A percentile compares a stretch with the other conserved stretches of the same genome.
Conservation (phyloP, 2,329 filamentous ascomycete genomes). For the Clarireedia sp. region DNA sequence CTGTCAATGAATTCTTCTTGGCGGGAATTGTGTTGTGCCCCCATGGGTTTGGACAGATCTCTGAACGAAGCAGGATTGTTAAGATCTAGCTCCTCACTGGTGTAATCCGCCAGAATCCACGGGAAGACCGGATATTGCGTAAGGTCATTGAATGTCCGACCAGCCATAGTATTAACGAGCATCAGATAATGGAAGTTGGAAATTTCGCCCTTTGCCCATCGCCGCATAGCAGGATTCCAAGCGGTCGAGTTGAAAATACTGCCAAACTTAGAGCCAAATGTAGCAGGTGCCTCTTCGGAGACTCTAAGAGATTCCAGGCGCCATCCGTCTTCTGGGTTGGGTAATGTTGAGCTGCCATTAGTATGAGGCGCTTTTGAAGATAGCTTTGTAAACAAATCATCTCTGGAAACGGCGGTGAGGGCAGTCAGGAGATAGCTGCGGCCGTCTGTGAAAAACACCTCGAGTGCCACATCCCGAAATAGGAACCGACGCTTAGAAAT, state of each 20-base stretch:
- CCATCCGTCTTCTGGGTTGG: constrained; percentile 84
- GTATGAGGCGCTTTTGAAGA: constrained; percentile 74
- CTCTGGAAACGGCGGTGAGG: constrained; percentile 62
- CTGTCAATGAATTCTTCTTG: constrained; percentile 75
- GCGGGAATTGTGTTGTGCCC: constrained; percentile 70
- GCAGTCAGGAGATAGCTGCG: constrained; percentile 89
- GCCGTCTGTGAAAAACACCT: constrained; percentile 95
- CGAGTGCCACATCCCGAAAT: constrained; percentile 92
- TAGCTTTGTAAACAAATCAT: constrained; percentile 74
- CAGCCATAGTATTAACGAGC: constrained; percentile 96
- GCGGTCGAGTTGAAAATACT: constrained; percentile 82
- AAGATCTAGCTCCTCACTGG: constrained; percentile 83
- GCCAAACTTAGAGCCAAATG: constrained; percentile 79
- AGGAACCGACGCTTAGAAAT: constrained; percentile 93
- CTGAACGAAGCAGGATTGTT: constrained; percentile 78
- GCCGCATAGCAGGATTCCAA: constrained; percentile 76
- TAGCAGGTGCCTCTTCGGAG: constrained; percentile 49
- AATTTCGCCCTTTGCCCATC: constrained; percentile 89
- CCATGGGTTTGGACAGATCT: constrained; percentile 93
- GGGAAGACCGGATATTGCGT: constrained; percentile 98
- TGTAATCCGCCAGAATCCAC: constrained; percentile 94
- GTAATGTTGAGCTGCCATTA: constrained; percentile 57
- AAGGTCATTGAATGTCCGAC: constrained; percentile 92
- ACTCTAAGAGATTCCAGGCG: constrained; percentile 76
- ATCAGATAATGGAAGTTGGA: constrained; percentile 99